A percentile compares a stretch with the other conserved stretches of the same genome.
These are phyloP conservation scores for Tephrocybe sp. DNA, from an alignment of 768 basidiomycete genomes.

Conservation along the genomic window DNA sequence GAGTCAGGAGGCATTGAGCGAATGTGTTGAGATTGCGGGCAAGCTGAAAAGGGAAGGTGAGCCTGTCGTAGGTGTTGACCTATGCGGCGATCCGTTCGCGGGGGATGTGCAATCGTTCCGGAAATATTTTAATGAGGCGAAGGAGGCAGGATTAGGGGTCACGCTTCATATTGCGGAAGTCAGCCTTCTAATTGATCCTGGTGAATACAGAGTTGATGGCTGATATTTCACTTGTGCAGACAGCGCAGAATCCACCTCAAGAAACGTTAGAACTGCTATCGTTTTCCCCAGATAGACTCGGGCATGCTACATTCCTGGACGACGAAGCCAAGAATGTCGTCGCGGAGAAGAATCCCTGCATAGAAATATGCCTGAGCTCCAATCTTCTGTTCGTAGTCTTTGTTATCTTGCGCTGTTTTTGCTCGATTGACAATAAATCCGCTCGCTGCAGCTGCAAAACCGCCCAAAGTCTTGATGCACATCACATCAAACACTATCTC, in stretches of 20 bases:
- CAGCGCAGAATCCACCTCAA: slow-evolving; percentile 39
- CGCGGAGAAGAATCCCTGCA: slow-evolving; percentile 47
- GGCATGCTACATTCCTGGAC: slow-evolving; percentile 80
- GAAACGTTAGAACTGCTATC: slow-evolving; percentile 65
- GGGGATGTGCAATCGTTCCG: slow-evolving; percentile 55
- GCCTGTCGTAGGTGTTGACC: slow-evolving; percentile 72
- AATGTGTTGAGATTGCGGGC: slow-evolving; percentile 58
- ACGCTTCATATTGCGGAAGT: slow-evolving; percentile 87
- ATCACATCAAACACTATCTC: slow-evolving; percentile 72
- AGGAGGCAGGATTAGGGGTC: slow-evolving; percentile 59
- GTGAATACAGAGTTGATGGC: no score
- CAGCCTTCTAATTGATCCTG: slow-evolving; percentile 5
- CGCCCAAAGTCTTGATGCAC: slow-evolving; percentile 57
- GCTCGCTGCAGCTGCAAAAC: slow-evolving; percentile 61
- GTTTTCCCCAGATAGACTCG: slow-evolving; percentile 63
- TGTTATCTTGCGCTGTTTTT: background rate
- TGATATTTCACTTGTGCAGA: slow-evolving; percentile 39
- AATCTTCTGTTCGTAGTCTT: slow-evolving; percentile 61
- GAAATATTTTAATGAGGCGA: slow-evolving; percentile 50
- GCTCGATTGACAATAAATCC: background rate
- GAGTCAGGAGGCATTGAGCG: slow-evolving; percentile 43
- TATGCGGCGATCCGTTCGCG: slow-evolving; percentile 72
- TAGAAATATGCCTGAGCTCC: slow-evolving; percentile 82
- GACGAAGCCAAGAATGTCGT: slow-evolving; percentile 57
- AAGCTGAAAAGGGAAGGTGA: slow-evolving; percentile 52